A percentile compares a stretch with the other conserved stretches of the same genome.
Evolutionary conservation across 257 asterid genomes (phyloP).

Genomic region (Apocynum venetum): DNA sequence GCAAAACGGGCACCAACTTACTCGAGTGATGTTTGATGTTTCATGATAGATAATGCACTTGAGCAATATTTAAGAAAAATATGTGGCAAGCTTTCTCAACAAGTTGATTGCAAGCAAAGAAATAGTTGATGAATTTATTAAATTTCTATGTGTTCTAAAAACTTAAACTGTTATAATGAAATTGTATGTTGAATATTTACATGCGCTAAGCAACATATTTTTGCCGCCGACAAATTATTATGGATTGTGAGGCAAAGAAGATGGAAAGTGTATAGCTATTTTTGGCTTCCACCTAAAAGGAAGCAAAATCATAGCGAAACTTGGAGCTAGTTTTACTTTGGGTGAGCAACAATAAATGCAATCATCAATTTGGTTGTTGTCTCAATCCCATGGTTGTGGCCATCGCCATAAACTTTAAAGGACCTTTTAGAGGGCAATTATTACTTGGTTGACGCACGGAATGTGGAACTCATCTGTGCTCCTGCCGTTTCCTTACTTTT

Average conservation of each 20-base stretch:
- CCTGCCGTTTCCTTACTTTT: no score
- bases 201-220: no score
- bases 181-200: no score
- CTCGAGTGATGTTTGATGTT: neutral
- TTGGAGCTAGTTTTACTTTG: neutral
- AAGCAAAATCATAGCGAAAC: constrained; percentile 1
- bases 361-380: constrained; percentile 2
- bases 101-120: neutral
- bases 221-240: neutral
- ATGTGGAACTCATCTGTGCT: neutral
- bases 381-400: constrained; percentile 12
- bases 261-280: neutral
- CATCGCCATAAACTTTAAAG: neutral
- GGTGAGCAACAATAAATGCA: constrained; percentile 15
- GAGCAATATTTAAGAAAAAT: no score
- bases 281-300: neutral
- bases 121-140: neutral
- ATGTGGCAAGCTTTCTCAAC: neutral
- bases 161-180: no score
- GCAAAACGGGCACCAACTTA: neutral
- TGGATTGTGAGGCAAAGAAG: neutral
- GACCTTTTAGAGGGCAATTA: neutral
- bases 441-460: no score
- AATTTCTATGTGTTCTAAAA: neutral
- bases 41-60: neutral